Evolutionary conservation across 2,329 filamentous ascomycete genomes (phyloP), one percentile per base, ranked within the genome.

Genomic region (Parastagonospora nodorum): DNA sequence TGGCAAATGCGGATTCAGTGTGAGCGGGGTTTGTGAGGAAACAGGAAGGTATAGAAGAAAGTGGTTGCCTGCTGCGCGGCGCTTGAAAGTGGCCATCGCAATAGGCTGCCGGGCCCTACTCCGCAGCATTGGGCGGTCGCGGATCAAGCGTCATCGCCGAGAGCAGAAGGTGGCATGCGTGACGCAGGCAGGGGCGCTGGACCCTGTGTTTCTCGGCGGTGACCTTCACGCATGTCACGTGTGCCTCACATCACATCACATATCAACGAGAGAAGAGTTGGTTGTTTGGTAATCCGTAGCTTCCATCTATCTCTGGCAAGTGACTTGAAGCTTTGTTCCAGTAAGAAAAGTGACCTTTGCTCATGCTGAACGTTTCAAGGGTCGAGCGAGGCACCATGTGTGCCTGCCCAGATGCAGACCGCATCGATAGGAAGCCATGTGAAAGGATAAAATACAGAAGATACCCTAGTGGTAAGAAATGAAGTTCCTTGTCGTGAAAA

Each of bases 331-430:
- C 40, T 45, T 33, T 31, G 40, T 45, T 35, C 36, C 33, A 19
- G 29, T 45, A 35, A 35, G 42, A 24, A 40, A 37, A 28, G 41
- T 49, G 48, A 27, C 48, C 50, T 15, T 35, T 49, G 36, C 48
- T 52, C 42, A 42, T 55, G 47, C 44, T 54, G 31, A 56, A 51
- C 46, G 57, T 57, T 48, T 58, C 60, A 14, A 38, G 39, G 24
- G 39, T 55, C 57, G 14, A 47, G 44, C 57, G 14, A 47, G 44
- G 55, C 60, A 56, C 57, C 42, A 44, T 50, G 24, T 46, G 49
- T 52, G 53, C 53, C 46, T 54, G 14, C 44, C 55, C 51, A 32
- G 56, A 54, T 51, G 51, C 27, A 56, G 56, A 55, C 63, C 61
- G 57, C 45, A 39, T 24, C 44, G 11, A 38, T 50, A 45, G 51